phyloP scores from a whole-genome alignment of 2,329 filamentous ascomycete species.

The Pyrenochaeta sp. region DNA sequence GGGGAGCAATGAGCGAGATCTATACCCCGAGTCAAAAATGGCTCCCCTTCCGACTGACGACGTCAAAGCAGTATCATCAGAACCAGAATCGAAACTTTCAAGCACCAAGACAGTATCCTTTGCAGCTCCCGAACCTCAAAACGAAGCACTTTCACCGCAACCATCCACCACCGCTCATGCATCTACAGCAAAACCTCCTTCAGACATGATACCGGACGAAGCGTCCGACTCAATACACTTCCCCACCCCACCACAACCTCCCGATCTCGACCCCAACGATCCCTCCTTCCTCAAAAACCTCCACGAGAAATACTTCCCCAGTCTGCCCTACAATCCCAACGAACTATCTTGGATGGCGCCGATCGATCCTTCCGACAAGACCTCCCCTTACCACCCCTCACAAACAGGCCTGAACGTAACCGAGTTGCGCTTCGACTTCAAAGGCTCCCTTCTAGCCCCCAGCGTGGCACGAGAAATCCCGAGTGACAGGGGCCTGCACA shows the following conservation, averaged over 20 bases:
- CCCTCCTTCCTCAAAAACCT: slow-evolving; percentile 84
- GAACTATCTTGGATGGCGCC: slow-evolving; percentile 91
- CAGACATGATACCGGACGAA: slow-evolving; percentile 55
- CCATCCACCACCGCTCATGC: slow-evolving; percentile 64
- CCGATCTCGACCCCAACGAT: slow-evolving; percentile 83
- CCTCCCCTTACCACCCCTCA: slow-evolving; percentile 82
- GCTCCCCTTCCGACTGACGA: slow-evolving; percentile 17
- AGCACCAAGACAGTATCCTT: slow-evolving; percentile 49
- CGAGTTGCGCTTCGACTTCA: slow-evolving; percentile 88
- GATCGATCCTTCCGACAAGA: slow-evolving; percentile 66
- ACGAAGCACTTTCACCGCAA: slow-evolving; percentile 9
- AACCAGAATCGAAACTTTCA: slow-evolving; percentile 17
- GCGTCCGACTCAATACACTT: slow-evolving; percentile 63
- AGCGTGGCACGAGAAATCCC: slow-evolving; percentile 77
- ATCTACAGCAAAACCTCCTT: slow-evolving; percentile 55
- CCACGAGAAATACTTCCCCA: slow-evolving; percentile 92
- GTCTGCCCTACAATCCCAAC: slow-evolving; percentile 82
- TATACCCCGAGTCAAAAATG: slow-evolving; percentile 23
- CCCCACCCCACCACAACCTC: slow-evolving; percentile 63
- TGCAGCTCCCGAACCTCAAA: slow-evolving; percentile 21
- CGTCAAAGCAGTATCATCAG: slow-evolving; percentile 14
- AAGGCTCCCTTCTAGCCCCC: slow-evolving; percentile 80
- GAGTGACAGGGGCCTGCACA: slow-evolving; percentile 82
- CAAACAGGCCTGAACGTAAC: slow-evolving; percentile 76
- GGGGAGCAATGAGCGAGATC: slow-evolving; percentile 54